A percentile compares a stretch with the other conserved stretches of the same genome.
These are phyloP conservation scores for Mariannaea sp. DNA, from an alignment of 2,329 filamentous ascomycete species.

Conservation along the genomic window DNA sequence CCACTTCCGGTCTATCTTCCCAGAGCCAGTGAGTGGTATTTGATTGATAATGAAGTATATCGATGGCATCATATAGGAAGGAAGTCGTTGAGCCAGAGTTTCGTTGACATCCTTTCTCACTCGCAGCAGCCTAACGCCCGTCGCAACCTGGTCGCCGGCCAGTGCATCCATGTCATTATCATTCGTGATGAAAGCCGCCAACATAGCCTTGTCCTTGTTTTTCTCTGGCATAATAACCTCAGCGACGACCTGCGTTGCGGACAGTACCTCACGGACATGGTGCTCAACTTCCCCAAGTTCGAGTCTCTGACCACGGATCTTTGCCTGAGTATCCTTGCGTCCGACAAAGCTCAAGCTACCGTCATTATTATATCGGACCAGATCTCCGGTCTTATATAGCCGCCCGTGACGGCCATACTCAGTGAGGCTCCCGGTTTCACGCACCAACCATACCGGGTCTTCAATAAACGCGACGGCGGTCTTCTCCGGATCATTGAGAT, in stretches of 20 bases:
- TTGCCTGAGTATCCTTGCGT: slow-evolving; percentile 58
- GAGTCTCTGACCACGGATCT: slow-evolving; percentile 59
- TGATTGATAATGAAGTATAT: slow-evolving; percentile 16
- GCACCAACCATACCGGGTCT: slow-evolving; percentile 4
- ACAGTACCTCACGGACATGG: neutral
- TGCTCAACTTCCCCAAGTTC: slow-evolving; percentile 45
- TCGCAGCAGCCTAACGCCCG: neutral
- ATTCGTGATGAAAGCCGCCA: neutral
- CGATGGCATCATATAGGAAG: slow-evolving; percentile 25
- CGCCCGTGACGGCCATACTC: slow-evolving; percentile 22
- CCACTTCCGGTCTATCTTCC: slow-evolving; percentile 12
- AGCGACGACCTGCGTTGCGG: slow-evolving; percentile 13
- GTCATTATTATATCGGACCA: slow-evolving; percentile 35
- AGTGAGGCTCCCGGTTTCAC: neutral
- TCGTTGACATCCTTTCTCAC: neutral
- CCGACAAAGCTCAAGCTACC: slow-evolving; percentile 48
- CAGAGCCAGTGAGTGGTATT: slow-evolving; percentile 19
- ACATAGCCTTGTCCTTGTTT: neutral
- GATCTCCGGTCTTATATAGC: slow-evolving; percentile 21
- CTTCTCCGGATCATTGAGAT: neutral
- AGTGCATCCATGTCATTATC: neutral
- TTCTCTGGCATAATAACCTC: slow-evolving; percentile 15
- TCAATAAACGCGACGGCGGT: neutral
- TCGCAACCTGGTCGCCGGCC: neutral
- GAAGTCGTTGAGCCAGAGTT: slow-evolving; percentile 11